Evolutionary conservation across 768 basidiomycete genomes (phyloP).

Genomic region (Cystofilobasidium ferigula): DNA sequence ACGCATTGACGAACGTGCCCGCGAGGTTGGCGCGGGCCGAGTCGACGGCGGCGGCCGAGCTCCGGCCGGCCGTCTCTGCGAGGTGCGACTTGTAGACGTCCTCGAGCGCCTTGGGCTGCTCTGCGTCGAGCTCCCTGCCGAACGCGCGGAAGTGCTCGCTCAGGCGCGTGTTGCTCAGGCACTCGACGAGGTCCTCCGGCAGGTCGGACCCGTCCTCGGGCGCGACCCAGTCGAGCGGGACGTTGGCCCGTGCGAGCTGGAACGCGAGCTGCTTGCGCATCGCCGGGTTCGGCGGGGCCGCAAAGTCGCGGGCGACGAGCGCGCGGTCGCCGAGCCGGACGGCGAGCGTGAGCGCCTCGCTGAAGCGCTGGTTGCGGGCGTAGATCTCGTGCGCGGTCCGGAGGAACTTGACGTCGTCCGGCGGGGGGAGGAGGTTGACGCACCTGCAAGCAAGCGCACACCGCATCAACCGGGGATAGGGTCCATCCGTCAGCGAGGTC

Average conservation of each 20-base stretch:
- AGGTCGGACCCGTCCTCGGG: conserved; percentile 54
- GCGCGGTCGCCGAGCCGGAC: conserved; percentile 70
- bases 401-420: conserved; percentile 83
- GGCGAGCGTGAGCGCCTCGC: conserved; percentile 77
- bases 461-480: background rate
- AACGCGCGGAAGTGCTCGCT: conserved; percentile 78
- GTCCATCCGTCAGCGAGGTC: background rate
- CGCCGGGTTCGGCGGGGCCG: conserved; percentile 70
- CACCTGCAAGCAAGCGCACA: conserved; percentile 45
- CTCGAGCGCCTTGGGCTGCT: conserved; percentile 80
- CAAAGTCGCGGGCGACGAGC: conserved; percentile 75
- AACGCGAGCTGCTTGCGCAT: conserved; percentile 95
- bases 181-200: conserved; percentile 70
- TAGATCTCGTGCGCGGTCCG: conserved; percentile 81
- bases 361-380: conserved; percentile 70
- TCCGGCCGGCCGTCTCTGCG: conserved; percentile 86
- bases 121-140: conserved; percentile 83
- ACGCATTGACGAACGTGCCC: conserved; percentile 95
- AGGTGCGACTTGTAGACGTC: conserved; percentile 96
- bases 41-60: conserved; percentile 66
- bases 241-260: conserved; percentile 80
- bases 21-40: conserved; percentile 90
- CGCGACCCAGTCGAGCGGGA: conserved; percentile 77
- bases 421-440: conserved; percentile 77
- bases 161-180: conserved; percentile 72